phyloP scores from a whole-genome alignment of 2,329 filamentous ascomycete genomes.

The Fusarium sp. region DNA sequence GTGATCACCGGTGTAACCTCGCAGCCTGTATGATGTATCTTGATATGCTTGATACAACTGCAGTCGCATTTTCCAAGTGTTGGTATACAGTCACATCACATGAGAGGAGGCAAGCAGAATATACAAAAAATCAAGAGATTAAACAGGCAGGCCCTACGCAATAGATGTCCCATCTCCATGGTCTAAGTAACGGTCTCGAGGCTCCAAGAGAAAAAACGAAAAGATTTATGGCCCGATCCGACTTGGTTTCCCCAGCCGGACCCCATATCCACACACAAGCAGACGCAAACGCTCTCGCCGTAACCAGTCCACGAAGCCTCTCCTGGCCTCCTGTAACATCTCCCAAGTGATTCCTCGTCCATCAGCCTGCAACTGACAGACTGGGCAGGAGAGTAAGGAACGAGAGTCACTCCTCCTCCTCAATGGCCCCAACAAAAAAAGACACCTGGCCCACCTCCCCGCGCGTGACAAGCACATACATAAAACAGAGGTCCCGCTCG shows the following conservation, averaged over 20 bases:
- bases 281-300: slow-evolving; percentile 39
- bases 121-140: slow-evolving; percentile 47
- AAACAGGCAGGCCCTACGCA: slow-evolving; percentile 49
- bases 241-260: slow-evolving; percentile 39
- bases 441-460: slow-evolving; percentile 49
- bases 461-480: slow-evolving; percentile 50
- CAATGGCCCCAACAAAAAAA: slow-evolving; percentile 42
- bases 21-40: background rate
- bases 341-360: slow-evolving; percentile 44
- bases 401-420: slow-evolving; percentile 44
- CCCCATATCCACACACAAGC: slow-evolving; percentile 44
- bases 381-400: slow-evolving; percentile 37
- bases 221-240: slow-evolving; percentile 61
- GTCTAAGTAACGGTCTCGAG: slow-evolving; percentile 52
- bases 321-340: slow-evolving; percentile 35
- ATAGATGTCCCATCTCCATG: slow-evolving; percentile 52
- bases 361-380: slow-evolving; percentile 46
- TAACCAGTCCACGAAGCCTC: slow-evolving; percentile 37
- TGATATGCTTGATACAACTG: background rate
- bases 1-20: background rate
- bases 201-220: slow-evolving; percentile 57
- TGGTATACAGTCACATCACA: slow-evolving; percentile 3
- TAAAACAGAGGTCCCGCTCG: slow-evolving; percentile 51
- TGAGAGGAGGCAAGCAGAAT: background rate
- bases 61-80: background rate